These are phyloP conservation scores for Colletotrichum sp. DNA, from an alignment of 2,329 filamentous ascomycete genomes.

Conservation along the genomic window DNA sequence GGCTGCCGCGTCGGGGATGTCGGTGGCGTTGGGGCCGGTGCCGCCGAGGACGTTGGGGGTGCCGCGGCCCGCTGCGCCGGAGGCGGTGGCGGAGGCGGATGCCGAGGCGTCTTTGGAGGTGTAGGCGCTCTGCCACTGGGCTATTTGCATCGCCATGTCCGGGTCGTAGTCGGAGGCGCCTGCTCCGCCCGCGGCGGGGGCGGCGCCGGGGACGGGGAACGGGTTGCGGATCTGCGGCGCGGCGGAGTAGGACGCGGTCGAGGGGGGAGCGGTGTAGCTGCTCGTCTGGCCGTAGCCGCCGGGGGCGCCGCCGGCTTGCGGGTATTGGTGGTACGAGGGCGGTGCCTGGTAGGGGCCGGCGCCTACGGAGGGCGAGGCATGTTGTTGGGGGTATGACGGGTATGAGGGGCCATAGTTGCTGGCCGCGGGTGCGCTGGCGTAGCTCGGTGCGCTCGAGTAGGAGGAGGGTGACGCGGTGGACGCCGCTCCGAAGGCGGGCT, in stretches of 20 bases:
- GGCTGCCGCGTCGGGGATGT: no score
- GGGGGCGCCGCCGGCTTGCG: constrained; percentile 30
- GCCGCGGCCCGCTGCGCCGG: constrained; percentile 28
- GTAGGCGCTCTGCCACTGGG: constrained; percentile 94
- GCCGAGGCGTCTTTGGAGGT: constrained; percentile 19
- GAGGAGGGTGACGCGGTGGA: constrained; percentile 38
- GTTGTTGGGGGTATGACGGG: constrained; percentile 41
- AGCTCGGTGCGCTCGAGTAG: constrained; percentile 40
- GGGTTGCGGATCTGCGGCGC: constrained; percentile 81
- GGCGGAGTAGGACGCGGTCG: constrained; percentile 47
- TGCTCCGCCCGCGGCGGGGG: constrained; percentile 5
- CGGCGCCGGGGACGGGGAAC: constrained; percentile 69
- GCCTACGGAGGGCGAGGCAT: constrained; percentile 25
- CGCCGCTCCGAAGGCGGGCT: constrained; percentile 29
- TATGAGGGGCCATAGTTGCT: constrained; percentile 50
- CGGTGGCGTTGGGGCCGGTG: no score
- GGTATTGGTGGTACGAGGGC: constrained; percentile 30
- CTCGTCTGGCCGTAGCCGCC: constrained; percentile 27
- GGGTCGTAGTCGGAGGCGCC: constrained; percentile 66
- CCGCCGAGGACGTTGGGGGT: constrained; percentile 31
- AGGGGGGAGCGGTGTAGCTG: constrained; percentile 34
- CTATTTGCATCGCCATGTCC: constrained; percentile 89
- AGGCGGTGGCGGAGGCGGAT: not conserved
- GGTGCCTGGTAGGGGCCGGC: constrained; percentile 22
- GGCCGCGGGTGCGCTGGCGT: constrained; percentile 38